Evolutionary conservation across 2,329 filamentous ascomycete species (phyloP).

Genomic region (Dactylellina parvicollis): DNA sequence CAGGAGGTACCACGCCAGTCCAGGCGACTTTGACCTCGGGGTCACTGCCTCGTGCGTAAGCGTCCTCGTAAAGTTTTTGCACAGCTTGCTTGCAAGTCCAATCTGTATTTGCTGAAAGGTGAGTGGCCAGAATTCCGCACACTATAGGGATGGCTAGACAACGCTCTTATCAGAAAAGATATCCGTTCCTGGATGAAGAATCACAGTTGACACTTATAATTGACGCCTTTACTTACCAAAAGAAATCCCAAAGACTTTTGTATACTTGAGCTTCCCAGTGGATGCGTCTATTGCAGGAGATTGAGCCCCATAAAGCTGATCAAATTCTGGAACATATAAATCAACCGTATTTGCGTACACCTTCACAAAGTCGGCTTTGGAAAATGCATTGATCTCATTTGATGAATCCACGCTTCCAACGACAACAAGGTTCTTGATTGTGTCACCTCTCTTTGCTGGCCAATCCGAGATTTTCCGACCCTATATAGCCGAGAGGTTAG

Average conservation of each 20-base stretch:
- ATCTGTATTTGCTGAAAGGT: background rate
- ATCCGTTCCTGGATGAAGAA: slow-evolving; percentile 57
- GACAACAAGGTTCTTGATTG: slow-evolving; percentile 1
- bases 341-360: background rate
- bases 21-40: background rate
- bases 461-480: background rate
- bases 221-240: no score
- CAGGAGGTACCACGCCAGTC: background rate
- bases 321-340: background rate
- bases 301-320: background rate
- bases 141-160: slow-evolving; percentile 1
- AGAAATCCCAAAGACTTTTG: background rate
- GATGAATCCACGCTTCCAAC: background rate
- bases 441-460: slow-evolving; percentile 16
- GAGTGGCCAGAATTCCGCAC: background rate
- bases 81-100: slow-evolving; percentile 1
- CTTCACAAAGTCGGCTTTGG: slow-evolving; percentile 15
- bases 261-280: no score
- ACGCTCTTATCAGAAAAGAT: slow-evolving; percentile 57
- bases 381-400: background rate
- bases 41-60: background rate
- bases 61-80: slow-evolving; percentile 2
- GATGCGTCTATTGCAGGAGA: no score
- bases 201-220: no score
- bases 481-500: background rate